Conservation (phyloP, 129 eudicot species). For the Ambrosia trifida region DNA sequence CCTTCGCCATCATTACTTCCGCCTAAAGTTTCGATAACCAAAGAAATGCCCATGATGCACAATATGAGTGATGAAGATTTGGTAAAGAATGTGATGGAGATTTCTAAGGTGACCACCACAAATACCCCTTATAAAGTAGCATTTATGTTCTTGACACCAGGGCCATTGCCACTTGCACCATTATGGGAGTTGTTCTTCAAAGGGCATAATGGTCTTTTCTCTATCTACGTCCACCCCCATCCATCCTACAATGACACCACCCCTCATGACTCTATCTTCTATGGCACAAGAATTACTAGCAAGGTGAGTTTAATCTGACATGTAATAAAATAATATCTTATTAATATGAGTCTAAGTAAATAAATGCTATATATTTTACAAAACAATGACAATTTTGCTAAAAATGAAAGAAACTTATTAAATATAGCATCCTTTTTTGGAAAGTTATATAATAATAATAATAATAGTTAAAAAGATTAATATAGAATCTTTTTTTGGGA, state of each 20-base stretch:
- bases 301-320: slow-evolving; percentile 28
- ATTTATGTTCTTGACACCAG: slow-evolving; percentile 50
- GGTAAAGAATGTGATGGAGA: slow-evolving; percentile 40
- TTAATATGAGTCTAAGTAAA: too few relatives aligned
- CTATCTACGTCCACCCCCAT: slow-evolving; percentile 47
- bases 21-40: not conserved
- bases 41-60: slow-evolving; percentile 31
- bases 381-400: too few relatives aligned
- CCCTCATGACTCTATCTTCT: slow-evolving; percentile 41
- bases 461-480: too few relatives aligned
- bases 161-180: slow-evolving; percentile 44
- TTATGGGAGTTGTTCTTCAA: slow-evolving; percentile 52
- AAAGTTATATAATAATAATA: too few relatives aligned
- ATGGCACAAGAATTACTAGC: slow-evolving; percentile 44
- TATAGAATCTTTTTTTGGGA: too few relatives aligned
- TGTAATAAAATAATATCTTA: not conserved
- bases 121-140: slow-evolving; percentile 36
- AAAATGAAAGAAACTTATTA: too few relatives aligned
- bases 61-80: slow-evolving; percentile 62
- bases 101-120: not conserved
- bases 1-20: slow-evolving; percentile 17
- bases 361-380: too few relatives aligned
- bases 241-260: slow-evolving; percentile 36
- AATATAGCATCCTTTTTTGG: too few relatives aligned
- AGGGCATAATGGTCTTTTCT: slow-evolving; percentile 39